Base-by-base conservation (phyloP, 495 filamentous ascomycete species). In the Articulospora tetracladia region DNA sequence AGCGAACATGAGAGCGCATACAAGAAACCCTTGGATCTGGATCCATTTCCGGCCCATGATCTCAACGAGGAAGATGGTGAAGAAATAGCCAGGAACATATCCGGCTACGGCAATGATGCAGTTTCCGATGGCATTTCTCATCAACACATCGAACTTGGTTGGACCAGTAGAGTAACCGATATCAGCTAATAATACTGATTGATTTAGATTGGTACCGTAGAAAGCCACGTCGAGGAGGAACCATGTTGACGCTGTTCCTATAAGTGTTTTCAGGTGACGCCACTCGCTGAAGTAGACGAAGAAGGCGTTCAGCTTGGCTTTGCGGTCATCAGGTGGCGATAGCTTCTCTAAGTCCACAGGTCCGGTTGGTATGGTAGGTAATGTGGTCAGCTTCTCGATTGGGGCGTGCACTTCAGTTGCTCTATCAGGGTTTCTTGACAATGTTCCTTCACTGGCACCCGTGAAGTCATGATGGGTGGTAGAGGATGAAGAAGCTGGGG, bases 231-330 rank as follows among this genome's bases (percentile, higher is more conserved):
- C 73, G 28, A 70, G 65, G 0, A 92, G 82, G 68, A 92, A 91
- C 90, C 90, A 93, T 2, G 87, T 89, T 8, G 84, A 77, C 24
- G 90, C 87, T 12, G 89, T 93, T 12, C 89, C 90, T n/a, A 93
- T 71, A 7, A 94, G 76, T n/a, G n/a, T n/a, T n/a, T n/a, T n/a
- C n/a, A 23, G 79, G 60, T 91, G 82, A 64, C 80, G 83, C 86
- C 86, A 88, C 64, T 87, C 78, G 1, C 72, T 67, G 66, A 87
- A 92, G 69, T 90, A 83, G 24, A 62, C 19, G 56, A 74, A 70
- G 63, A 91, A 87, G 72, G 90, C 87, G 19, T 76, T 73, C 61
- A 85, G 75, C 55, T 80, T 25, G 72, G 68, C 34, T 74, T 68
- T 28, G 73, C 71, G 19, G 49, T 22, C 25, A 57, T 51, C 27